These are phyloP conservation scores for Planoprotostelium fungivorum DNA, from an alignment of 78 protist species.

Conservation along the genomic window DNA sequence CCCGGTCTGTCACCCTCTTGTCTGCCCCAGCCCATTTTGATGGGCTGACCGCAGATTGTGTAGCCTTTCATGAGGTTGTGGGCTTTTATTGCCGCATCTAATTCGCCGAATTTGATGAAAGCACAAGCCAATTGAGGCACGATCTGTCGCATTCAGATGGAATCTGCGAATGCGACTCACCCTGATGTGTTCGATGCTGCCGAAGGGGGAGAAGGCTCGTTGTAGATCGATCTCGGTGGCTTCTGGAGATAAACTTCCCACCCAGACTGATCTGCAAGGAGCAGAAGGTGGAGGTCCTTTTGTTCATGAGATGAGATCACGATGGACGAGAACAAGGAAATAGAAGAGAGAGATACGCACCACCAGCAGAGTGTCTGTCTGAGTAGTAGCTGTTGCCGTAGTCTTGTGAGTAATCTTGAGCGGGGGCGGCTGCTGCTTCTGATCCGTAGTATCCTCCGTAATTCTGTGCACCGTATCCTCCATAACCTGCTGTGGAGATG, in stretches of 20 bases:
- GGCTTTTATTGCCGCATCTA: slow-evolving; percentile 30
- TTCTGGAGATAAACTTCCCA: slow-evolving; percentile 33
- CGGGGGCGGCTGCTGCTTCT: background rate
- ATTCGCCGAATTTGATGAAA: slow-evolving; percentile 34
- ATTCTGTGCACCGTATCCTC: background rate
- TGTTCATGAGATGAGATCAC: too few species aligned
- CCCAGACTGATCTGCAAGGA: slow-evolving; percentile 51
- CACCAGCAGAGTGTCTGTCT: background rate
- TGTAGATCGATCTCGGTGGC: slow-evolving; percentile 31
- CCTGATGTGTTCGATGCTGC: slow-evolving; percentile 28
- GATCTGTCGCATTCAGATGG: background rate
- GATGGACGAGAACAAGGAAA: too few species aligned
- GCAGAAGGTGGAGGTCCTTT: background rate
- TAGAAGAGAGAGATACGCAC: too few species aligned
- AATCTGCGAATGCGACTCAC: background rate
- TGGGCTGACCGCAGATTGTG: slow-evolving; percentile 11
- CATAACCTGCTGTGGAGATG: background rate
- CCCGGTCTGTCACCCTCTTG: background rate
- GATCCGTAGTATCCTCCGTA: background rate
- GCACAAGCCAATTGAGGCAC: slow-evolving; percentile 18
- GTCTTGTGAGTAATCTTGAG: background rate
- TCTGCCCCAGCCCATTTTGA: slow-evolving; percentile 47
- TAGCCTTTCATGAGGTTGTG: slow-evolving; percentile 23
- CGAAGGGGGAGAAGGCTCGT: slow-evolving; percentile 24
- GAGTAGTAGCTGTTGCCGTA: background rate